phyloP scores from a whole-genome alignment of 1,139 yeast genomes.

The Nematodospora anomalae region DNA sequence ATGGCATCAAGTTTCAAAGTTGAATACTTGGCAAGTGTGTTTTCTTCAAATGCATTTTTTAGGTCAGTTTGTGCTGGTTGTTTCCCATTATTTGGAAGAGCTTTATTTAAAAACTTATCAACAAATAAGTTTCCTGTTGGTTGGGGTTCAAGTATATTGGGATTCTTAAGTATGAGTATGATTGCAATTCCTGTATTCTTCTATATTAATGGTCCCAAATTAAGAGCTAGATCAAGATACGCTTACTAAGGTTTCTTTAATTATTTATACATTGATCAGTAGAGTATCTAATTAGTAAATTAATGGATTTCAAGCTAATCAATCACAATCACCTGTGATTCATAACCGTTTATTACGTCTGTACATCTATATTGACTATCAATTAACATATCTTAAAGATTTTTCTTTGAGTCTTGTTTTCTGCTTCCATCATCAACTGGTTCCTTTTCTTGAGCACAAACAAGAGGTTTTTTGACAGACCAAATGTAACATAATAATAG shows the following conservation, averaged over 20 bases:
- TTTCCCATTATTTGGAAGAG: conserved; percentile 61
- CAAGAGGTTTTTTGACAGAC: conserved; percentile 8
- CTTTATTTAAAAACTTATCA: conserved; percentile 48
- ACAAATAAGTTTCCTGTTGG: conserved; percentile 52
- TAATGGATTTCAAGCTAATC: too few relatives aligned
- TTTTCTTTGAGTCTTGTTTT: not conserved
- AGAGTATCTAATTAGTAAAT: too few relatives aligned
- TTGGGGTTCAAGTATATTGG: conserved; percentile 55
- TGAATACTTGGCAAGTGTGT: conserved; percentile 55
- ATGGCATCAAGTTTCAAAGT: conserved; percentile 31
- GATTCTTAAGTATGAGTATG: conserved; percentile 42
- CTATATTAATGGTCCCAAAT: conserved; percentile 48
- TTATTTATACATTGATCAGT: too few relatives aligned
- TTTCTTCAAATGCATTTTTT: conserved; percentile 55
- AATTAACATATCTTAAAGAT: too few relatives aligned
- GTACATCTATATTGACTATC: too few relatives aligned
- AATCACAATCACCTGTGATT: too few relatives aligned
- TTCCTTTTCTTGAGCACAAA: conserved; percentile 3
- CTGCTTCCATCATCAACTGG: conserved; percentile 1
- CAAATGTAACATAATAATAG: conserved; percentile 15
- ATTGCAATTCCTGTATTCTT: conserved; percentile 48
- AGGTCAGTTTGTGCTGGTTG: conserved; percentile 58
- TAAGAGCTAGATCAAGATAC: conserved; percentile 49
- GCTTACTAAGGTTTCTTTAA: conserved; percentile 18
- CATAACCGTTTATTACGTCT: too few relatives aligned